Percentiles rank a stretch among this genome's conserved stretches.
Evolutionary conservation across 192 early-diverging fungal genomes (phyloP).

Genomic region (Polychytrium aggregatum): DNA sequence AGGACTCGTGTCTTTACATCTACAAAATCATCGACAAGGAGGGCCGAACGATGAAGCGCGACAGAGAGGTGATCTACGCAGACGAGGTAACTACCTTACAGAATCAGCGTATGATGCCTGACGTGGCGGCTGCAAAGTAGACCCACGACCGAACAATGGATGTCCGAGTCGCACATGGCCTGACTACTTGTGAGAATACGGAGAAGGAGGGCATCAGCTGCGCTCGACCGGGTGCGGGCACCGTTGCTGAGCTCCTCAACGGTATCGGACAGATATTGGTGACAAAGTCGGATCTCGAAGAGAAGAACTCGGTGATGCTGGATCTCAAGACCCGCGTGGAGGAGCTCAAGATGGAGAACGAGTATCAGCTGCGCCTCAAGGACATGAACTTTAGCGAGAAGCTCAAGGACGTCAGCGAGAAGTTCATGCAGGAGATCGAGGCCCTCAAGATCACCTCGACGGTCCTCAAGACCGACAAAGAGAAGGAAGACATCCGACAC

Average conservation of each 20-base stretch:
- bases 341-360: constrained; percentile 50
- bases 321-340: constrained; percentile 39
- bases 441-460: constrained; percentile 33
- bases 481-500: constrained; percentile 42
- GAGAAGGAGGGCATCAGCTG: too few species aligned
- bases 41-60: constrained; percentile 18
- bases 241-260: too few species aligned
- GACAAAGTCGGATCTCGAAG: constrained; percentile 48
- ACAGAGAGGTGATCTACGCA: constrained; percentile 17
- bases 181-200: too few species aligned
- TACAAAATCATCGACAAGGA: constrained; percentile 34
- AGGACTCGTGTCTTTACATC: constrained; percentile 38
- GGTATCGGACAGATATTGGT: constrained; percentile 31
- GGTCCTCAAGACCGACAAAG: constrained; percentile 36
- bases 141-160: too few species aligned
- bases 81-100: constrained; percentile 54
- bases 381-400: constrained; percentile 55
- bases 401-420: constrained; percentile 43
- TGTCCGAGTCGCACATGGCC: too few species aligned
- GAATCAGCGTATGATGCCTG: too few species aligned
- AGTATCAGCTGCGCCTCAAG: constrained; percentile 49
- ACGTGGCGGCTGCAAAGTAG: too few species aligned
- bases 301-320: constrained; percentile 32
- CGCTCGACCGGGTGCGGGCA: too few species aligned
- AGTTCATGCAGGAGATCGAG: constrained; percentile 39